Conservation (phyloP, 164 flowering plant species). For the Tinospora cordifolia region DNA sequence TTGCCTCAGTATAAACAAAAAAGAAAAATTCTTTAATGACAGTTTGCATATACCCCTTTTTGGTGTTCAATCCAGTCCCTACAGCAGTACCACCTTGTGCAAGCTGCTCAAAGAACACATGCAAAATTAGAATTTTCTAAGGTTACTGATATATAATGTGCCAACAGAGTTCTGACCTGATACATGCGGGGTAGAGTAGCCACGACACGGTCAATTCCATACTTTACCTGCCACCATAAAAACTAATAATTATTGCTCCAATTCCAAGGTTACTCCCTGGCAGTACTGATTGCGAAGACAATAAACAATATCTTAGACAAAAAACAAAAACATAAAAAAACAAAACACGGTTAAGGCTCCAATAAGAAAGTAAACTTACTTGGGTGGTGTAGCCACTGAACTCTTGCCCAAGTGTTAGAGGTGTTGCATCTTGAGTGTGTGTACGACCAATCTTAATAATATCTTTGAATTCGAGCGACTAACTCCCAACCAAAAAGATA, state of each 20-base stretch:
- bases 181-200: slow-evolving; percentile 85
- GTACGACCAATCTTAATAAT: slow-evolving; percentile 97
- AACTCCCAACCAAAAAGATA: background rate
- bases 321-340: background rate
- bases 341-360: background rate
- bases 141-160: background rate
- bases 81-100: slow-evolving; percentile 99
- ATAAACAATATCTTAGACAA: background rate
- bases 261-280: slow-evolving; percentile 6
- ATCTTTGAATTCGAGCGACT: slow-evolving; percentile 84
- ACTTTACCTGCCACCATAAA: slow-evolving; percentile 58
- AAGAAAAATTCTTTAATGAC: background rate
- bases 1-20: background rate
- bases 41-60: slow-evolving; percentile 67
- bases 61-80: slow-evolving; percentile 95
- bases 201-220: slow-evolving; percentile 72
- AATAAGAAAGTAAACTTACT: slow-evolving; percentile 33
- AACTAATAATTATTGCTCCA: slow-evolving; percentile 5
- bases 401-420: slow-evolving; percentile 96
- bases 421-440: slow-evolving; percentile 99
- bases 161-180: slow-evolving; percentile 45
- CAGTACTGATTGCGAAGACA: background rate
- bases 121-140: slow-evolving; percentile 18
- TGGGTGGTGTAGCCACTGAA: slow-evolving; percentile 96
- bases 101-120: slow-evolving; percentile 49